A percentile compares a stretch with the other conserved stretches of the same genome.
Conservation (phyloP, 2,329 filamentous ascomycete species). For the Thielaviopsis populi region DNA sequence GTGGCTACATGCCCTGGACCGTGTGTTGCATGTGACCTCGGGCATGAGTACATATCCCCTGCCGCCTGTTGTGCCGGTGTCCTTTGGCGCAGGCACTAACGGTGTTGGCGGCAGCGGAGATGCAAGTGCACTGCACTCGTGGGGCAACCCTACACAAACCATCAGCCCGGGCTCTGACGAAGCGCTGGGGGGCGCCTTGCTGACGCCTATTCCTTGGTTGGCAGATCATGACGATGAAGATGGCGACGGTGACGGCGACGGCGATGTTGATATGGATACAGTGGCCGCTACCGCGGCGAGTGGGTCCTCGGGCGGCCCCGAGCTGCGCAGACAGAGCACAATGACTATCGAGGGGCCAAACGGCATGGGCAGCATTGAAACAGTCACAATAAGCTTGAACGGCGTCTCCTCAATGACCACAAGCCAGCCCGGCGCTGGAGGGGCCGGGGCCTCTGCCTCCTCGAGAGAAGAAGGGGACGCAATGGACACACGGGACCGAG, state of each 20-base stretch:
- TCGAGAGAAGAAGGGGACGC: slow-evolving; percentile 18
- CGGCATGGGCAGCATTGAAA: slow-evolving; percentile 64
- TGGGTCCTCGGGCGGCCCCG: slow-evolving; percentile 22
- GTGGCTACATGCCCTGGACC: slow-evolving; percentile 81
- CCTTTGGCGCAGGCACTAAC: slow-evolving; percentile 47
- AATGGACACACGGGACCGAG: neutral
- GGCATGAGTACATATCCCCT: slow-evolving; percentile 69
- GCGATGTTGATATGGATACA: slow-evolving; percentile 9
- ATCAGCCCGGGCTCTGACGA: slow-evolving; percentile 64
- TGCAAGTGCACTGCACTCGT: slow-evolving; percentile 23
- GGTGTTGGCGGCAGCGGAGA: slow-evolving; percentile 23
- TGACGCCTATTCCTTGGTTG: slow-evolving; percentile 92
- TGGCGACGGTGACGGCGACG: slow-evolving; percentile 20
- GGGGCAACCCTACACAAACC: slow-evolving; percentile 33
- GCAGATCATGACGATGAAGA: slow-evolving; percentile 26
- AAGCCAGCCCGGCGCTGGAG: neutral
- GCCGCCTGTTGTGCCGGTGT: slow-evolving; percentile 42
- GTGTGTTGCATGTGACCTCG: slow-evolving; percentile 80
- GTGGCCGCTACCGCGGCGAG: slow-evolving; percentile 11
- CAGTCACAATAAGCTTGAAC: slow-evolving; percentile 61
- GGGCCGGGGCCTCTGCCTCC: neutral
- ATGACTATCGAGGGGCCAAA: slow-evolving; percentile 72
- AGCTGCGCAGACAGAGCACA: slow-evolving; percentile 57
- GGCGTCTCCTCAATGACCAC: slow-evolving; percentile 40
- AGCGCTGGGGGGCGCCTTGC: slow-evolving; percentile 70